Evolutionary conservation across 371 early-diverging fungal species (phyloP), one percentile per base, ranked within the genome.

Genomic region (Dichotomocladium elegans): DNA sequence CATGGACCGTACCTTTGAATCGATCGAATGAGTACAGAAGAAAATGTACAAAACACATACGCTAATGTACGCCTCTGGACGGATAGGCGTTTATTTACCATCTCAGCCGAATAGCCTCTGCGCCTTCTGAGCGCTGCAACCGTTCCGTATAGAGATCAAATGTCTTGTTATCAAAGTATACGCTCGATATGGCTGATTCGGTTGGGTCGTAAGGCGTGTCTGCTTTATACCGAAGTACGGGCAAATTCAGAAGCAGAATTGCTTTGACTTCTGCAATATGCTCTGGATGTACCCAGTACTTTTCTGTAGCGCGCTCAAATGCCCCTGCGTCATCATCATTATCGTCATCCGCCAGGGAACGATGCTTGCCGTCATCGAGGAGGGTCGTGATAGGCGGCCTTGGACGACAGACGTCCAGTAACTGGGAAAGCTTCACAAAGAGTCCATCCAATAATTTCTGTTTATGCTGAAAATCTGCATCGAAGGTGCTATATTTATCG

Each of bases 231-330:
- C 99, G 89, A 55, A 94, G 82, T 19, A 99, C 95, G 5, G 99
- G 99, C 4, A 99, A 85, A 66, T 97, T 87, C 53, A 92, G 87
- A 53, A 99, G 76, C 48, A 99, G 92, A 58, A 85, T 79, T 34
- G 91, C 84, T 66, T 97, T 94, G 58, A 99, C 86, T 66, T 97
- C 96, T 47, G 92, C 92, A 40, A 99, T 90, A 68, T 99, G 98
- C 66, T 99, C 99, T 1, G 94, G 93, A 61, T 96, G 96, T 14
- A 99, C 93, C 99, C 99, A 99, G 72, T 98, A 99, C 75, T 99
- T 95, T 29, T 88, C 84, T 15, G 94, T 94, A 47, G 86, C 81
- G 15, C 94, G 81, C 9, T 94, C 94, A 78, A 93, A 93, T 56
- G 86, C 87, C 53, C 76, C 80, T 49, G 84, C 80, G 12, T 77